phyloP scores from a whole-genome alignment of 75 land plant genomes.

The Sequoiadendron giganteum region DNA sequence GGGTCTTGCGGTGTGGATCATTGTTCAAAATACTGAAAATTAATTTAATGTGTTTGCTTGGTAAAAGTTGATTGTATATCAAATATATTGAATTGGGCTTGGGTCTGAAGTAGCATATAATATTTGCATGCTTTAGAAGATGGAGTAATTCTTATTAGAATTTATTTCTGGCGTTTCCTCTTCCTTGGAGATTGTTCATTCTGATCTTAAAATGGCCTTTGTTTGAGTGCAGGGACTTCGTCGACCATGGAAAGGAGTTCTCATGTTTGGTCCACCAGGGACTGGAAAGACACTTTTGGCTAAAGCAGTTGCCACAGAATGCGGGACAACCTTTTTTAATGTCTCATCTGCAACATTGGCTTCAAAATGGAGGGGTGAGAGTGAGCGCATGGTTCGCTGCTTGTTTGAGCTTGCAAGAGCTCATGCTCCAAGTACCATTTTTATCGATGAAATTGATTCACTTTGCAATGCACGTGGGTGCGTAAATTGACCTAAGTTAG shows the following conservation, averaged over 20 bases:
- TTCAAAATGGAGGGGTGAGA: slow-evolving; percentile 99
- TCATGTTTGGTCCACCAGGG: slow-evolving; percentile 99
- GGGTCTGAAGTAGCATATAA: background rate
- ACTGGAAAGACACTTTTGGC: slow-evolving; percentile 98
- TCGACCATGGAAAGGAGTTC: slow-evolving; percentile 98
- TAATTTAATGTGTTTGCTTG: background rate
- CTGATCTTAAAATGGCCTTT: background rate
- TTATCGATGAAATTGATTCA: slow-evolving; percentile 98
- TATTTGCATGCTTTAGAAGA: background rate
- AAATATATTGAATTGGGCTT: background rate
- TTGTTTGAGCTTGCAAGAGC: slow-evolving; percentile 98
- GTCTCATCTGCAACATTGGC: slow-evolving; percentile 98
- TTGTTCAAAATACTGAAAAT: background rate
- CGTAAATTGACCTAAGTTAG: slow-evolving; percentile 6
- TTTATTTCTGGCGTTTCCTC: background rate
- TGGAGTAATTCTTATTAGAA: background rate
- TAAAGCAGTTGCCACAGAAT: slow-evolving; percentile 98
- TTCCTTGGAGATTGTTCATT: background rate
- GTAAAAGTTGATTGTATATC: background rate
- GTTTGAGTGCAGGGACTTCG: slow-evolving; percentile 72
- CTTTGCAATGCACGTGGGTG: slow-evolving; percentile 98
- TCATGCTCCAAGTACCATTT: slow-evolving; percentile 97
- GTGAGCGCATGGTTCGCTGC: slow-evolving; percentile 98
- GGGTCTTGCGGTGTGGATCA: background rate
- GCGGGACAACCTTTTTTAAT: slow-evolving; percentile 98